Evolutionary conservation across 2,329 filamentous ascomycete species (phyloP).

Genomic region (Bipolaris sorokiniana): DNA sequence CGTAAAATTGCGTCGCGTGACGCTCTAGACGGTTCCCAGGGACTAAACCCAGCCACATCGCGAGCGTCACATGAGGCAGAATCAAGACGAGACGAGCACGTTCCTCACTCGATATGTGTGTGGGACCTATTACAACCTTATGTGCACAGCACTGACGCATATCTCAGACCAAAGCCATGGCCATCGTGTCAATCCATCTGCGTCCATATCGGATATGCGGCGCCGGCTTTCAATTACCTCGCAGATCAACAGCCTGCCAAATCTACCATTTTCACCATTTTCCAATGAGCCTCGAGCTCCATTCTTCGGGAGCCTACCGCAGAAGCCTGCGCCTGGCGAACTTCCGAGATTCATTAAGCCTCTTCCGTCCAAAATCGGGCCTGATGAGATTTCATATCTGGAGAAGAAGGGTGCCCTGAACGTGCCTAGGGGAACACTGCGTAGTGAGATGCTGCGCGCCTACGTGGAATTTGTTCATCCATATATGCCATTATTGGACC

Average conservation of each 20-base stretch:
- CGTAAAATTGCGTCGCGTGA: constrained; percentile 51
- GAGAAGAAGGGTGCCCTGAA: constrained; percentile 82
- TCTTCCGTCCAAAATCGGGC: constrained; percentile 75
- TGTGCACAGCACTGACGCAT: constrained; percentile 21
- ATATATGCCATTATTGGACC: constrained; percentile 85
- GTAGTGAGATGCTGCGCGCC: constrained; percentile 79
- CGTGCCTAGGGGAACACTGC: constrained; percentile 71
- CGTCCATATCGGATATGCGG: constrained; percentile 53
- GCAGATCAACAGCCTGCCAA: constrained; percentile 42
- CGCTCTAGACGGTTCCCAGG: constrained; percentile 44
- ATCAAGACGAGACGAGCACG: constrained; percentile 61
- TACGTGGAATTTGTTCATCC: constrained; percentile 92
- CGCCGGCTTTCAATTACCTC: constrained; percentile 53
- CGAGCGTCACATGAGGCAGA: constrained; percentile 54
- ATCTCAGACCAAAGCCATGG: constrained; percentile 57
- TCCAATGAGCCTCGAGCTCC: constrained; percentile 37
- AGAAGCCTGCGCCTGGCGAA: constrained; percentile 53
- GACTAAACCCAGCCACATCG: constrained; percentile 37
- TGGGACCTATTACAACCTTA: constrained; percentile 31
- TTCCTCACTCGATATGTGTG: constrained; percentile 69
- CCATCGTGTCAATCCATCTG: constrained; percentile 46
- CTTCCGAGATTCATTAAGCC: constrained; percentile 77
- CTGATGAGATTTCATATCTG: constrained; percentile 83
- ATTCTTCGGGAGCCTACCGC: constrained; percentile 56
- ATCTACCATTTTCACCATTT: constrained; percentile 47